Conservation (phyloP, 352 stramenopile genomes). For the Phytopythium delawarense region DNA sequence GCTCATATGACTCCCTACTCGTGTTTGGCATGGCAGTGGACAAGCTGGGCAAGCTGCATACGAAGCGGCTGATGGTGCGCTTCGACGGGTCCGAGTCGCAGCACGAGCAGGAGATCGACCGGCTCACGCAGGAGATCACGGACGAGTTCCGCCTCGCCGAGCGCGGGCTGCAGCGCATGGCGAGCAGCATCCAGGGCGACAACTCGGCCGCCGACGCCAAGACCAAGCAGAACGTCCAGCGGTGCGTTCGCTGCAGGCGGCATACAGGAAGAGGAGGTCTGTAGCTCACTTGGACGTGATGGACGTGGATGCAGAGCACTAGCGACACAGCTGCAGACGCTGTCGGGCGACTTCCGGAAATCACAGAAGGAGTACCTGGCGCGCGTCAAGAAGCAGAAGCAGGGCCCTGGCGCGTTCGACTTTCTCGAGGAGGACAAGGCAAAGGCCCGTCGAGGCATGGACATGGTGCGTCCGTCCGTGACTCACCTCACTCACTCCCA, state of each 20-base stretch:
- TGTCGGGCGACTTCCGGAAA: constrained; percentile 96
- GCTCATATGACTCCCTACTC: background rate
- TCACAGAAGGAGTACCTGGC: constrained; percentile 98
- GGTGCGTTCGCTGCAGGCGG: constrained; percentile 18
- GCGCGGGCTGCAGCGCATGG: constrained; percentile 72
- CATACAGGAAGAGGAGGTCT: too few species aligned
- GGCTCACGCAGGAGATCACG: constrained; percentile 77
- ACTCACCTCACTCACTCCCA: background rate
- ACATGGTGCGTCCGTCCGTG: constrained; percentile 32
- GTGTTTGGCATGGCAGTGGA: constrained; percentile 45
- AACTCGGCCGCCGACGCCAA: constrained; percentile 79
- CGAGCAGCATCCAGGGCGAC: constrained; percentile 47
- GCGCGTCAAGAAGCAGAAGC: constrained; percentile 96
- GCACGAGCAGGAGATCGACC: constrained; percentile 82
- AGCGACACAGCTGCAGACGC: constrained; percentile 96
- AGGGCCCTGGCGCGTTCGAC: constrained; percentile 89
- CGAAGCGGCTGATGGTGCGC: constrained; percentile 82
- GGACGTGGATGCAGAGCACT: constrained; percentile 46
- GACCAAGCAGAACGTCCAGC: constrained; percentile 81
- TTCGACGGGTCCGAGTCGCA: constrained; percentile 85
- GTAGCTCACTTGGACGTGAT: too few species aligned
- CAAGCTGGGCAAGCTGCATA: constrained; percentile 80
- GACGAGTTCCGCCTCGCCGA: constrained; percentile 79
- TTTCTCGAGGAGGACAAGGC: constrained; percentile 82
- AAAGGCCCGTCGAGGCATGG: constrained; percentile 49